These are phyloP conservation scores for Rubus idaeus DNA, from an alignment of 306 rosid genomes.

Conservation along the genomic window DNA sequence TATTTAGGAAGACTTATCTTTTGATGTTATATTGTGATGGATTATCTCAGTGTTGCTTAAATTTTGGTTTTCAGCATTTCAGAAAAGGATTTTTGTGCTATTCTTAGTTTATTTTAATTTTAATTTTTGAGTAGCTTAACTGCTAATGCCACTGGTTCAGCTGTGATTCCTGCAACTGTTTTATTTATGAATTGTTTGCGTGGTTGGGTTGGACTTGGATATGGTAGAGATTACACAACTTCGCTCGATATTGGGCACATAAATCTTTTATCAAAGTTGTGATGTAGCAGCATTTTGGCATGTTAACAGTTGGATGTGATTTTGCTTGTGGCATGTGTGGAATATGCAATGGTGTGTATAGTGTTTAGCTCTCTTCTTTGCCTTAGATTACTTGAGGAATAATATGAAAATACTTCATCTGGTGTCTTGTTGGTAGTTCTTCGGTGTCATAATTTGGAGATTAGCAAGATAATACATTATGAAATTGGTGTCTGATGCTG, in stretches of 20 bases:
- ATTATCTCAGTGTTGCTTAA: not conserved
- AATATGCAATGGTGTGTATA: not conserved
- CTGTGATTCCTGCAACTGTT: no score
- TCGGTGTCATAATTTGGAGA: not conserved
- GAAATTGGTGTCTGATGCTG: not conserved
- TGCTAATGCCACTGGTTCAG: no score
- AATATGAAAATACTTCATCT: not conserved
- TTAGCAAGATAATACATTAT: not conserved
- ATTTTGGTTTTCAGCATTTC: not conserved
- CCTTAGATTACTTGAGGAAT: not conserved
- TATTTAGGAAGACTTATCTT: not conserved
- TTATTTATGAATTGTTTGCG: no score
- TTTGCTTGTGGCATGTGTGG: not conserved
- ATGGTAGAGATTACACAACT: not conserved
- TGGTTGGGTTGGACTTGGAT: not conserved
- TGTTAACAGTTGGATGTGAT: not conserved
- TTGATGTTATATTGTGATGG: not conserved
- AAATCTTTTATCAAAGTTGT: no score
- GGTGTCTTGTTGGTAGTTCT: not conserved
- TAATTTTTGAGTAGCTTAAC: not conserved
- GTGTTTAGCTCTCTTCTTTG: not conserved
- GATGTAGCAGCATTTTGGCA: not conserved
- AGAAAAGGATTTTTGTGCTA: not conserved
- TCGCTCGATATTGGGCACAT: not conserved
- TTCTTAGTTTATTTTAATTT: not conserved